Evolutionary conservation across 2,329 filamentous ascomycete genomes (phyloP).

Genomic region (Botrytis squamosa): DNA sequence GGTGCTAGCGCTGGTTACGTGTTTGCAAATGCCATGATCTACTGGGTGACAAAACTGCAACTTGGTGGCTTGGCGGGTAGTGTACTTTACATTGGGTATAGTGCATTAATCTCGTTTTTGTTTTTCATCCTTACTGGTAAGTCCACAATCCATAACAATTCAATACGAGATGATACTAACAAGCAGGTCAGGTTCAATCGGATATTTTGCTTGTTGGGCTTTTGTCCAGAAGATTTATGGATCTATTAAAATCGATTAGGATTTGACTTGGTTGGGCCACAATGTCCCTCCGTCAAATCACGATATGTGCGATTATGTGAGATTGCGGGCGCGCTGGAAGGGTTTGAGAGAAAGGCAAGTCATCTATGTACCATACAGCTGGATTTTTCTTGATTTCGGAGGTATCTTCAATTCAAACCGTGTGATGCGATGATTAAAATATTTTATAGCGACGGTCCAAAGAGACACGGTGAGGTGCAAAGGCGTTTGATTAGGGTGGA

Average conservation of each 20-base stretch:
- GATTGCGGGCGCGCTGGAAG: neutral
- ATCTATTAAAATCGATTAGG: constrained; percentile 95
- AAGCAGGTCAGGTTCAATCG: constrained; percentile 72
- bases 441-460: neutral
- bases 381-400: neutral
- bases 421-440: neutral
- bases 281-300: neutral
- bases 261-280: neutral
- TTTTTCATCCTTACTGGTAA: constrained; percentile 93
- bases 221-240: constrained; percentile 93
- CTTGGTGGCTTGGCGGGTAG: constrained; percentile 82
- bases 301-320: neutral
- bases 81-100: constrained; percentile 92
- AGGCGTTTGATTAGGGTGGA: neutral
- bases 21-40: constrained; percentile 85
- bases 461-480: neutral
- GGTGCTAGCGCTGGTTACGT: constrained; percentile 91
- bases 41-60: constrained; percentile 85
- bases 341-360: neutral
- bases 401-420: neutral
- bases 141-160: constrained; percentile 40
- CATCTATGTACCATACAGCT: constrained; percentile 1
- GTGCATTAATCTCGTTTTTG: constrained; percentile 80
- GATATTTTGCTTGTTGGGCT: constrained; percentile 91
- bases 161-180: constrained; percentile 24